Evolutionary conservation across 78 protist genomes (phyloP), one percentile per base, ranked within the genome.

Genomic region (Isochrysis galbana): DNA sequence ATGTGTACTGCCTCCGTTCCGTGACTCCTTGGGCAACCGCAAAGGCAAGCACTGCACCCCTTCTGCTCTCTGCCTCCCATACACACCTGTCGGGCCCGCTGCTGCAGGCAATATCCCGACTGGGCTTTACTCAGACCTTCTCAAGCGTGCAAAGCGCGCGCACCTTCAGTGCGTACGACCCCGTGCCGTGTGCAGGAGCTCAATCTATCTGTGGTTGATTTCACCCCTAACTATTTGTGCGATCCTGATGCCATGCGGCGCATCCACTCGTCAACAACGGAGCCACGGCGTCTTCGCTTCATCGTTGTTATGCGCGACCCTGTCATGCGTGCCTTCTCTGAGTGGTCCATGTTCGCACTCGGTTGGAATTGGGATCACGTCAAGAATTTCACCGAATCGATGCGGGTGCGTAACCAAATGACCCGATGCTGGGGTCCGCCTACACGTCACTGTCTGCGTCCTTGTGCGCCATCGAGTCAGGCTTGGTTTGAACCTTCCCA

Each of bases 271-370:
- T 0, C 44, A 5, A 0, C 7, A 17, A 42, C 47, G 34, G 44
- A 2, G 32, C 82, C 82, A 42, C 0, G 1, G 47, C 10, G 34
- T 26, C 86, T 39, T 19, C 7, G 45, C 32, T 77, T 77, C 45
- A 11, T 77, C n/a, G 86, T 77, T 10, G 26, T 39, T 14, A 38
- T 77, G 86, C 86, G 86, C 45, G 45, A 77, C 47, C 86, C 86
- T 14, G 10, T 39, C 46, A 77, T 7, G 86, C 86, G 86, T 46
- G 86, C 86, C 1, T 77, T 34, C 32, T 77, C 86, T 29, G 86
- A 77, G 32, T 77, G 86, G 86, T 77, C 86, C 36, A 77, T 77
- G 86, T 77, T 77, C 32, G 86, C 80, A 11, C 34, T 77, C n/a
- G 26, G 5, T 26, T 77, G 86, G 86, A 39, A 23, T 32, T 77